phyloP scores from a whole-genome alignment of 1,284 basidiomycete species.

The Schizophyllum amplum region DNA sequence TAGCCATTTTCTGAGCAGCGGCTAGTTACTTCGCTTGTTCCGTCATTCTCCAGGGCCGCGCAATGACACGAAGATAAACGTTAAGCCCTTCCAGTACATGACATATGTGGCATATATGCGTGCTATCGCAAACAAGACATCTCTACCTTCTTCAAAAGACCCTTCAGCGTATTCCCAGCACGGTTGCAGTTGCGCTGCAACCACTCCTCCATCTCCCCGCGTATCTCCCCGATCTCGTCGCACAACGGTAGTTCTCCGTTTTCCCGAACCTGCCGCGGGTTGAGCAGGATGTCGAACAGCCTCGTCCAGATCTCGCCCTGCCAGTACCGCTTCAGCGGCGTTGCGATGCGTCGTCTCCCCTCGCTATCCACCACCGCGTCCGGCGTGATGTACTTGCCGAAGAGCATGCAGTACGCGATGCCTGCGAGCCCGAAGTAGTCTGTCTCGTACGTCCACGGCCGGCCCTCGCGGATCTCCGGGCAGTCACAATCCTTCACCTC shows the following conservation, averaged over 20 bases:
- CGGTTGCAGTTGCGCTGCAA: slow-evolving; percentile 76
- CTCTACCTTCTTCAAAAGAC: slow-evolving; percentile 76
- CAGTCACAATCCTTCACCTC: slow-evolving; percentile 84
- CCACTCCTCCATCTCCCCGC: slow-evolving; percentile 85
- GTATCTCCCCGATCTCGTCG: slow-evolving; percentile 54
- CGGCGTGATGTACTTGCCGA: slow-evolving; percentile 89
- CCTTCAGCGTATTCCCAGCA: slow-evolving; percentile 81
- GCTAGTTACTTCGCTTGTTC: too few relatives aligned
- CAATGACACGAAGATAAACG: too few relatives aligned
- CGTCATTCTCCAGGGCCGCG: too few relatives aligned
- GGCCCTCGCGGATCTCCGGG: slow-evolving; percentile 76
- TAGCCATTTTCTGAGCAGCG: too few relatives aligned
- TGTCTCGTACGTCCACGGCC: slow-evolving; percentile 88
- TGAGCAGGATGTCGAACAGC: slow-evolving; percentile 84
- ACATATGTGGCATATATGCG: background rate
- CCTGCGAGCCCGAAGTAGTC: slow-evolving; percentile 95
- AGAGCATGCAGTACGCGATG: slow-evolving; percentile 92
- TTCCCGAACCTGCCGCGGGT: slow-evolving; percentile 51
- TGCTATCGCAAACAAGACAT: slow-evolving; percentile 29
- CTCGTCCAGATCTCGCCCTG: slow-evolving; percentile 82
- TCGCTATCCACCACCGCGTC: slow-evolving; percentile 39
- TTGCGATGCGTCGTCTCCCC: slow-evolving; percentile 56
- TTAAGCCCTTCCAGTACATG: background rate
- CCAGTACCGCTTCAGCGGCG: slow-evolving; percentile 92
- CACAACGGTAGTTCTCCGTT: slow-evolving; percentile 64